Evolutionary conservation across 1,284 basidiomycete species (phyloP).

Genomic region (Porodaedalea pini): DNA sequence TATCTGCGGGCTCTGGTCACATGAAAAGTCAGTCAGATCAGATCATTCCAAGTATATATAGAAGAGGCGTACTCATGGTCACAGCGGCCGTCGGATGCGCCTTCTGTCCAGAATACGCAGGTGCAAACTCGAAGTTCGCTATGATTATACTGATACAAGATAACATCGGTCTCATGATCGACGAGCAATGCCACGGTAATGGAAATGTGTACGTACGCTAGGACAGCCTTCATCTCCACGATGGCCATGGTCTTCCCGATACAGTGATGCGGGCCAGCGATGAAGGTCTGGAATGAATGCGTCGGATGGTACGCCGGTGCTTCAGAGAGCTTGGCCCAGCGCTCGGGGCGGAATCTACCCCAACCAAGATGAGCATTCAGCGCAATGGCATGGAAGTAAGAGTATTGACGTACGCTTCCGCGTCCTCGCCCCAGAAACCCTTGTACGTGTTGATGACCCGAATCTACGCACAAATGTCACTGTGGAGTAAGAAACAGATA

Average conservation of each 20-base stretch:
- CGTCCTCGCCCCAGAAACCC: conserved; percentile 22
- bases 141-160: conserved; percentile 31
- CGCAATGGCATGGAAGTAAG: not conserved
- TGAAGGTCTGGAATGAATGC: conserved; percentile 20
- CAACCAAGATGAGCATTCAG: not conserved
- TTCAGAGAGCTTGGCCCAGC: conserved; percentile 12
- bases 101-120: conserved; percentile 38
- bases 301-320: conserved; percentile 5
- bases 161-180: not conserved
- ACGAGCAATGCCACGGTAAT: not conserved
- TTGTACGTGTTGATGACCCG: conserved; percentile 36
- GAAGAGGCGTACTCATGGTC: conserved; percentile 37
- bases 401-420: conserved; percentile 13
- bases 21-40: not conserved
- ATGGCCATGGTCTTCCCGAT: conserved; percentile 43
- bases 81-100: conserved; percentile 38
- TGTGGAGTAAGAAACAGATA: not conserved
- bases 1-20: conserved; percentile 20
- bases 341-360: conserved; percentile 21
- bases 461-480: conserved; percentile 31
- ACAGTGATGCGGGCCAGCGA: conserved; percentile 22
- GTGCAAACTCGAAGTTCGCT: conserved; percentile 40
- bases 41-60: not conserved
- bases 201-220: conserved; percentile 33
- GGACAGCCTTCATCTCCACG: conserved; percentile 48